Evolutionary conservation across 2,329 filamentous ascomycete genomes (phyloP).

Genomic region (Beauveria caledonica): DNA sequence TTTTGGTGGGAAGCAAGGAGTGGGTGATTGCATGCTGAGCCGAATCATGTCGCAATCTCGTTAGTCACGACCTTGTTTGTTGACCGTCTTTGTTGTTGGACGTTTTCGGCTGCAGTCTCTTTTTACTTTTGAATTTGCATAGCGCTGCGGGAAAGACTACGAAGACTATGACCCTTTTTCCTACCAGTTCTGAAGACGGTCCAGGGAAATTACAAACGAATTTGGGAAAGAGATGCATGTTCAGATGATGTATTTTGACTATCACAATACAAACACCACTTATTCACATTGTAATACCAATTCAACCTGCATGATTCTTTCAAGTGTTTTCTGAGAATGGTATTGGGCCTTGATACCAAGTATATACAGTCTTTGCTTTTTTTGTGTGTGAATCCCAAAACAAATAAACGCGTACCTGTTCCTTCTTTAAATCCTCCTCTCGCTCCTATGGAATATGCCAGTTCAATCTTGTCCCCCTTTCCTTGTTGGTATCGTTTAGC

Average conservation of each 20-base stretch:
- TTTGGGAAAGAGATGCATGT: neutral
- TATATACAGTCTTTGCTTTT: slow-evolving; percentile 6
- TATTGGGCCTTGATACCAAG: neutral
- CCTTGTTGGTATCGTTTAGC: neutral
- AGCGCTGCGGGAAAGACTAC: slow-evolving; percentile 7
- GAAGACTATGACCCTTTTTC: neutral
- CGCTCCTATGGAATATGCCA: neutral
- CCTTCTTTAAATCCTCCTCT: neutral
- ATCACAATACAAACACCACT: neutral
- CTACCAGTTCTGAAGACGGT: too few relatives aligned
- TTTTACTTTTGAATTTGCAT: neutral
- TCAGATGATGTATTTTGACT: neutral
- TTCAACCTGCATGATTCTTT: neutral
- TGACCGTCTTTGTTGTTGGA: neutral
- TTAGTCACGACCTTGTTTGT: neutral
- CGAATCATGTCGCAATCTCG: neutral
- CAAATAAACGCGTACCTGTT: neutral
- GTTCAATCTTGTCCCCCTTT: neutral
- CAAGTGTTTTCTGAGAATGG: neutral
- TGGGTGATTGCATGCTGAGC: neutral
- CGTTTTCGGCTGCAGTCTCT: neutral
- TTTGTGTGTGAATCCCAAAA: neutral
- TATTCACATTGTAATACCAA: neutral
- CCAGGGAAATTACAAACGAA: neutral
- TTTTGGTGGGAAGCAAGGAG: neutral